Base-by-base conservation (phyloP, 225 moss, liverwort and hornwort species). In the Physcomitrium patens region DNA sequence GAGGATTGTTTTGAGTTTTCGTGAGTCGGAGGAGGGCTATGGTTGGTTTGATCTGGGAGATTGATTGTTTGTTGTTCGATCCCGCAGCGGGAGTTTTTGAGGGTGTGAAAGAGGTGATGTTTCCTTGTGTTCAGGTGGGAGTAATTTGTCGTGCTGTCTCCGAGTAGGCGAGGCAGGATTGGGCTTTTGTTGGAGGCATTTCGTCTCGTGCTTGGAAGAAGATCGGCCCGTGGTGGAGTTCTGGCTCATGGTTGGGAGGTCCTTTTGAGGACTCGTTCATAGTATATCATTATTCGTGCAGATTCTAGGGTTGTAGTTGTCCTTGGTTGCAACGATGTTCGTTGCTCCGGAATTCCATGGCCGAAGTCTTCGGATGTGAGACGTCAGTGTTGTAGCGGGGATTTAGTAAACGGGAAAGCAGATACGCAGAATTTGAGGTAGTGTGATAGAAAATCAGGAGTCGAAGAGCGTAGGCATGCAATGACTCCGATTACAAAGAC, bases 401-500 rank as follows among this genome's bases (percentile, higher is more conserved):
- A 31, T 31, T 31, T 31, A 4, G 31, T 37, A 37, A 37, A 37
- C 24, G 20, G 22, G 3, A 69, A 44, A 9, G 8, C 17, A 49
- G 69, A 7, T 10, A 19, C 52, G 59, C 3, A 0, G n/a, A 67
- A 46, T n/a, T 17, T n/a, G 17, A 5, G 67, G 9, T 31, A 18
- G 12, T 18, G 24, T 51, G 44, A 10, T 18, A 18, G 42, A 44
- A 44, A 44, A 24, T 46, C 10, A 10, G 12, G 58, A 6, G 22
- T 22, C 13, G 3, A n/a, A 41, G 47, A 67, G 47, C 44, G 65
- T 49, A 23, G 76, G 60, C 7, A 76, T 78, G 83, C 86, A 64
- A 99, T 99, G 97, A 79, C 87, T 72, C 85, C 94, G 63, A 76
- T 96, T 19, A 83, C 94, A 51, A 91, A 89, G 80, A 99, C 97